These are phyloP conservation scores for Beta lomatogona DNA, from an alignment of 179 eudicot species.

Conservation along the genomic window DNA sequence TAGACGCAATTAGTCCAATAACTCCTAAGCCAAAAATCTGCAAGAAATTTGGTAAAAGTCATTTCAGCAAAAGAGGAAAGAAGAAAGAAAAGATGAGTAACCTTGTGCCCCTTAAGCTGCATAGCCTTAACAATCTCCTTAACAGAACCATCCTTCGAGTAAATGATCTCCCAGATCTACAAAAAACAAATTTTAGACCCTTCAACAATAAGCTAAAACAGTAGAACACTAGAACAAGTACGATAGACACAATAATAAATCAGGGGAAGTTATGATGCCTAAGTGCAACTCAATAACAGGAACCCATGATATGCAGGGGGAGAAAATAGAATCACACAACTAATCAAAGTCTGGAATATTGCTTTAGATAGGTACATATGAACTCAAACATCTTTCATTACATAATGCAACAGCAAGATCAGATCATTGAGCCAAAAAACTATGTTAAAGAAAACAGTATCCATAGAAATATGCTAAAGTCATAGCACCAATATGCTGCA, in stretches of 20 bases:
- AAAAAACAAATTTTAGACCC: conserved; percentile 14
- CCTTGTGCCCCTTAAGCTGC: conserved; percentile 99
- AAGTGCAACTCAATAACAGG: background rate
- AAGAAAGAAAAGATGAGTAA: conserved; percentile 28
- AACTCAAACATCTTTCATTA: conserved; percentile 5
- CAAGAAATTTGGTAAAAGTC: background rate
- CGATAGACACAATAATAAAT: background rate
- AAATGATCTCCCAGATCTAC: conserved; percentile 94
- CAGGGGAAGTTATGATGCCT: background rate
- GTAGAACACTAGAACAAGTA: background rate
- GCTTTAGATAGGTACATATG: background rate
- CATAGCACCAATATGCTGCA: background rate
- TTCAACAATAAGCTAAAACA: conserved; percentile 15
- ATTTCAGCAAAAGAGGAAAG: background rate
- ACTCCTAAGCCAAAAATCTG: background rate
- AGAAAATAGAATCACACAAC: background rate
- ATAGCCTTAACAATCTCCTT: conserved; percentile 85
- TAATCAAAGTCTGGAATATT: background rate
- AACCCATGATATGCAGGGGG: background rate
- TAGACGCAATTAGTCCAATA: background rate
- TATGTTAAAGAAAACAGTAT: background rate
- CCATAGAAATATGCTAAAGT: background rate
- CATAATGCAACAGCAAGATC: conserved; percentile 7
- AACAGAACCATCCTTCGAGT: conserved; percentile 88
- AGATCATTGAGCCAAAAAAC: background rate